Evolutionary conservation across 495 filamentous ascomycete genomes (phyloP), one percentile per base, ranked within the genome.

Genomic region (Sabuloglossum arenarium): DNA sequence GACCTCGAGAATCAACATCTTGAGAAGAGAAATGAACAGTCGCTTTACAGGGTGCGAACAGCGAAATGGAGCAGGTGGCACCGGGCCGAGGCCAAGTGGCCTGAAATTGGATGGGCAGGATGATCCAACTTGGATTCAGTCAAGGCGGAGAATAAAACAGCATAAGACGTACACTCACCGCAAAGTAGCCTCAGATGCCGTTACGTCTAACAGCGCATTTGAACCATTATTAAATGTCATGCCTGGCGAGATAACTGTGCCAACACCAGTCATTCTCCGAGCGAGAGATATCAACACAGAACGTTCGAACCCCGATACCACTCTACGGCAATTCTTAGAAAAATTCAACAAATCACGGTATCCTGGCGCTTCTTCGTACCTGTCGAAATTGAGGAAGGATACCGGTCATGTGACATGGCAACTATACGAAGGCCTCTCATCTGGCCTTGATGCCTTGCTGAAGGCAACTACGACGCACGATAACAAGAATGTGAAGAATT

Each of bases 341-440:
- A 43, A 43, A n/a, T 43, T 43, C 16, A 43, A 43, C 19, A 43
- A 43, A 23, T 23, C 39, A 21, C 39, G 6, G 19, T 21, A 51
- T 23, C 21, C 23, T 16, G 5, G 28, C 47, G 23, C 47, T 9
- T 12, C 47, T 27, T 30, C 14, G 5, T 51, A 51, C 47, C 12
- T 51, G 47, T 27, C 23, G 16, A 14, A 9, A 6, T 19, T 51
- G 25, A 51, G 25, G 21, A 28, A 28, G 24, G 16, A 28, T 11
- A 29, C 25, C 1, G 47, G 28, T 29, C 42, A 19, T 25, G 2
- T 3, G 11, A 27, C 27, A n/a, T 56, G 55, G 55, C 42, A 42
- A n/a, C n/a, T 56, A 42, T 56, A 56, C 27, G 42, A 29, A 24
- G 42, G 55, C 6, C 55, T 56, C 4, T 56, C 28, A 16, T 25